Evolutionary conservation across 331 rosid species (phyloP).

Genomic region (Malus hybrid): DNA sequence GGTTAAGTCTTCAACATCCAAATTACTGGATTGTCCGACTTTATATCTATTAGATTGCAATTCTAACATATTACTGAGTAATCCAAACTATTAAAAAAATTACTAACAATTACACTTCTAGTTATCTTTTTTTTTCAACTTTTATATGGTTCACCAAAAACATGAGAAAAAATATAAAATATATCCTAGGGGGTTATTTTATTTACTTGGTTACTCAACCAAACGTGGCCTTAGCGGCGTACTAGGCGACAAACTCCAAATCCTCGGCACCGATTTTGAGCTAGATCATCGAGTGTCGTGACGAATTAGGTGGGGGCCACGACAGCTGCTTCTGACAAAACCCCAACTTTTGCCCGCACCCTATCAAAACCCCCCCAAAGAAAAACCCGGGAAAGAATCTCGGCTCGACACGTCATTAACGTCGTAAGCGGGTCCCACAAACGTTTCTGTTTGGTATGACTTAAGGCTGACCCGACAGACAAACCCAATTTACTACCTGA

Average conservation of each 20-base stretch:
- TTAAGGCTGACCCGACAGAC: neutral
- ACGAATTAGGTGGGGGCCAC: conserved; percentile 4
- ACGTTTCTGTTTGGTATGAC: neutral
- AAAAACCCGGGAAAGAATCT: neutral
- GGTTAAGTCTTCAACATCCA: too few species aligned
- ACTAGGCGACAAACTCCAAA: conserved; percentile 6
- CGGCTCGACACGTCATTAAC: conserved; percentile 17
- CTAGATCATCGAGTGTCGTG: neutral
- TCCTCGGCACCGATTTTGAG: conserved; percentile 8
- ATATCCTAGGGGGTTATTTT: neutral
- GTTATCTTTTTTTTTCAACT: too few species aligned
- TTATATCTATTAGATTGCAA: too few species aligned
- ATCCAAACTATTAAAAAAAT: too few species aligned
- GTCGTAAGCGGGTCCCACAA: conserved; percentile 1
- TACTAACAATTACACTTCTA: too few species aligned
- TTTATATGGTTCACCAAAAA: neutral
- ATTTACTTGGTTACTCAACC: neutral
- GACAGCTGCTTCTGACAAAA: conserved; percentile 27
- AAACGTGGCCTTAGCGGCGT: neutral
- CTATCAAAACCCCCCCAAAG: neutral
- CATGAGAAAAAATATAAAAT: neutral
- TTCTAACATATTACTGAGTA: too few species aligned
- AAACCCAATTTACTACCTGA: neutral
- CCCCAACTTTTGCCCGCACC: neutral
- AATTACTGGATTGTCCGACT: too few species aligned